These are phyloP conservation scores for Paramyrothecium sp. DNA, from an alignment of 2,329 filamentous ascomycete species.

Conservation along the genomic window DNA sequence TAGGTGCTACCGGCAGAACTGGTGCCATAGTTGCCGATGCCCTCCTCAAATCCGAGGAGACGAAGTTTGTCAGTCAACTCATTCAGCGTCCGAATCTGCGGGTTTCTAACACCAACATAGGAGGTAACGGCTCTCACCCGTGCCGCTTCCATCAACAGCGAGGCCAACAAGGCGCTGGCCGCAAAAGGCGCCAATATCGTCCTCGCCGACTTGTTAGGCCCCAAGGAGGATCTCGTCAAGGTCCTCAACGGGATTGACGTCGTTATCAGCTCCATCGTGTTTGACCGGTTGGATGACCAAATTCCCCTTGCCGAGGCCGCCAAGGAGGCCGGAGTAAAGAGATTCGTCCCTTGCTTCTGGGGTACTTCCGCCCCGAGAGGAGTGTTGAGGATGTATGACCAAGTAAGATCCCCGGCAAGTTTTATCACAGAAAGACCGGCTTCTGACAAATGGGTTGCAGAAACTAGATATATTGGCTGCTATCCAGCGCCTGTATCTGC, in stretches of 20 bases:
- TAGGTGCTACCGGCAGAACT: constrained; percentile 42
- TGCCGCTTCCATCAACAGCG: constrained; percentile 44
- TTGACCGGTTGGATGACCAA: constrained; percentile 38
- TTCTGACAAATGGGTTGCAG: constrained; percentile 3
- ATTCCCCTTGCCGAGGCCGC: constrained; percentile 45
- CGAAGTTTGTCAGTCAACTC: constrained; percentile 20
- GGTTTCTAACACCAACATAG: constrained; percentile 21
- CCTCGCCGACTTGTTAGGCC: constrained; percentile 37
- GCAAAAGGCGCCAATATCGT: constrained; percentile 41
- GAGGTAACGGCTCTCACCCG: constrained; percentile 47
- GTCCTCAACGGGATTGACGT: constrained; percentile 41
- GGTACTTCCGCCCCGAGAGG: constrained; percentile 34
- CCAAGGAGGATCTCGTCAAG: constrained; percentile 36
- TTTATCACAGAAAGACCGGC: not conserved
- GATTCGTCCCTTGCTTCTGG: constrained; percentile 42
- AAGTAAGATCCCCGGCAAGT: constrained; percentile 4
- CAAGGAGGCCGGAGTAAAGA: constrained; percentile 45
- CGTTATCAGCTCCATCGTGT: constrained; percentile 41
- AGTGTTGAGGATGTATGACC: constrained; percentile 23
- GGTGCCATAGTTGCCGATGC: constrained; percentile 36
- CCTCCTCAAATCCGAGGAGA: constrained; percentile 26
- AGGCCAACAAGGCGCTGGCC: constrained; percentile 35
- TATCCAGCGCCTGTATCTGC: constrained; percentile 44
- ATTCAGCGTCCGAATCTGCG: not conserved
- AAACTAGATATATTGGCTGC: constrained; percentile 52